These are phyloP conservation scores for Rhizopogon vinicolor DNA, from an alignment of 768 basidiomycete genomes.

Conservation along the genomic window DNA sequence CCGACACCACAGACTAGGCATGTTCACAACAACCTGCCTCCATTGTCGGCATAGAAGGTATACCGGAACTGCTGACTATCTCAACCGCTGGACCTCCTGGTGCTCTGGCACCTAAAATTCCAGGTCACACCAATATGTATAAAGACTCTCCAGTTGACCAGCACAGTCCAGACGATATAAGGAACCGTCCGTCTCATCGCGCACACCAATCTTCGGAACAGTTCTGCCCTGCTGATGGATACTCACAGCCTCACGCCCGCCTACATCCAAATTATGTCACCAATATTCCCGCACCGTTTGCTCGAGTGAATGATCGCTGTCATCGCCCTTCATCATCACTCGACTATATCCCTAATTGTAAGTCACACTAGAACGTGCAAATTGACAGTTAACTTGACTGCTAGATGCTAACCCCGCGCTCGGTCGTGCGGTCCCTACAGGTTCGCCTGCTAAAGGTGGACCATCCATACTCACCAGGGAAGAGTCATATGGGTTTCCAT, in stretches of 20 bases:
- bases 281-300: conserved; percentile 3
- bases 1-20: too few relatives aligned
- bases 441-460: conserved; percentile 9
- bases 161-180: neutral
- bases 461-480: conserved; percentile 11
- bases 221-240: conserved; percentile 14
- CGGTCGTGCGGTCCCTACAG: conserved; percentile 23
- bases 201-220: conserved; percentile 14
- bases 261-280: conserved; percentile 9
- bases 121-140: conserved; percentile 16
- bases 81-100: conserved; percentile 23
- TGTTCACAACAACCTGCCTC: too few relatives aligned
- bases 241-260: conserved; percentile 8
- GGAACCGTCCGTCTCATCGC: conserved; percentile 14
- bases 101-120: conserved; percentile 21
- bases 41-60: neutral
- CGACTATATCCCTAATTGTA: conserved; percentile 19
- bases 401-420: conserved; percentile 7
- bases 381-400: conserved; percentile 3
- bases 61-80: conserved; percentile 3
- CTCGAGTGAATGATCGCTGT: conserved; percentile 16
- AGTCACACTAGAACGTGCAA: conserved; percentile 4
- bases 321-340: conserved; percentile 13
- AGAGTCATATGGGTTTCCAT: conserved; percentile 13
- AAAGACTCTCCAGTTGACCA: conserved; percentile 10